Evolutionary conservation across 371 early-diverging fungal species (phyloP), one percentile per base, ranked within the genome.

Genomic region (Mucor mucedo): DNA sequence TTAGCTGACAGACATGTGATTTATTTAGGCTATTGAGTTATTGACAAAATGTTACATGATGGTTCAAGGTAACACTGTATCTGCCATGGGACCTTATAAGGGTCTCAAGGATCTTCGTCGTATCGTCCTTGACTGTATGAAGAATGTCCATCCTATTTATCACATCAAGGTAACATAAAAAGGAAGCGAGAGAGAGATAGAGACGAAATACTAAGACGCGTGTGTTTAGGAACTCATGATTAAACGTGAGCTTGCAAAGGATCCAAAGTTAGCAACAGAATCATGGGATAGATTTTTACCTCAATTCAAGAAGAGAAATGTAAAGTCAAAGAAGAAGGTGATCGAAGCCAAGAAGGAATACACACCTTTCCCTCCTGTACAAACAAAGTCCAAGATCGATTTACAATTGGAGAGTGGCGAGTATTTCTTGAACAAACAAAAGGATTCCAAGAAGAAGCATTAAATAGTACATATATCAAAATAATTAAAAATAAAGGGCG

Each of bases 231-330:
- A 96, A 80, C 78, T 99, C 41, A 99, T 99, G 98, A 97, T 99
- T 73, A 96, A 97, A 69, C 90, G 97, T 55, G 99, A 99, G 73
- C 81, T 99, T 35, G 95, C 94, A 35, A 97, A 97, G 73, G 99
- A 99, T 79, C 93, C 94, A 1, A 94, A 93, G 60, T 84, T 98
- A 63, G 94, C 95, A 44, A 86, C 90, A 41, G 99, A 99, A 76
- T 91, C 91, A 21, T 99, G 99, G 99, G 98, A 98, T 62, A 86
- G 99, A 54, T 99, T 98, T 83, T 82, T 99, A 54, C 99, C 99
- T 7, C 86, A 97, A 64, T 97, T 98, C 87, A 96, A 96, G 74
- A 98, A 98, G 87, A 89, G 87, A 75, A 93, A 93, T 58, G 79
- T 87, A 66, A 92, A 93, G 78, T 78, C 87, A 44, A 85, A 89